Conservation (phyloP, 2,329 filamentous ascomycete genomes). For the Diaporthe citrichinensis region DNA sequence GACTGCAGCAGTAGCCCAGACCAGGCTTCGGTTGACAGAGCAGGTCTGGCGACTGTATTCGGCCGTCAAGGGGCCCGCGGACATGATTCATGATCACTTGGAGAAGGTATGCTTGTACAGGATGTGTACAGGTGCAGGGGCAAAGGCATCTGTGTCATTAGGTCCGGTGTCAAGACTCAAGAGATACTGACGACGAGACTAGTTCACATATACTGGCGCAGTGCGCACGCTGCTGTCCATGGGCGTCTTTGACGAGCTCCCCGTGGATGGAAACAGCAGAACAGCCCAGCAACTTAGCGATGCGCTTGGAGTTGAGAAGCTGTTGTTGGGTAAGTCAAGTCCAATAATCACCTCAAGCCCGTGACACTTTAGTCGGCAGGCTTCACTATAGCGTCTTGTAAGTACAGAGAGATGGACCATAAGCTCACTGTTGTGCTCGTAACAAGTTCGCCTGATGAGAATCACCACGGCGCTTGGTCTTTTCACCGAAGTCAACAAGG, state of each 20-base stretch:
- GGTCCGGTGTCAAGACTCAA: neutral
- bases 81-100: neutral
- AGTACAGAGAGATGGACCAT: neutral
- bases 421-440: slow-evolving; percentile 1
- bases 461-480: neutral
- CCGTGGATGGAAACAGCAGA: neutral
- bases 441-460: slow-evolving; percentile 1
- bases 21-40: neutral
- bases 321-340: slow-evolving; percentile 7
- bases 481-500: neutral
- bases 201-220: slow-evolving; percentile 3
- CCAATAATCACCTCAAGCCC: neutral
- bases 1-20: neutral
- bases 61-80: neutral
- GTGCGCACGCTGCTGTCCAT: neutral
- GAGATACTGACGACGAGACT: neutral
- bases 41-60: slow-evolving; percentile 4
- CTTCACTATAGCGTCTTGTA: neutral
- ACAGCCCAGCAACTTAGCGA: neutral
- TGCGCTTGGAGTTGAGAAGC: neutral
- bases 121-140: neutral
- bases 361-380: neutral
- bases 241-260: neutral
- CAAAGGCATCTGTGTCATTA: neutral
- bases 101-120: neutral